phyloP scores from a whole-genome alignment of 805 yeast species.

The Metschnikowia similis region DNA sequence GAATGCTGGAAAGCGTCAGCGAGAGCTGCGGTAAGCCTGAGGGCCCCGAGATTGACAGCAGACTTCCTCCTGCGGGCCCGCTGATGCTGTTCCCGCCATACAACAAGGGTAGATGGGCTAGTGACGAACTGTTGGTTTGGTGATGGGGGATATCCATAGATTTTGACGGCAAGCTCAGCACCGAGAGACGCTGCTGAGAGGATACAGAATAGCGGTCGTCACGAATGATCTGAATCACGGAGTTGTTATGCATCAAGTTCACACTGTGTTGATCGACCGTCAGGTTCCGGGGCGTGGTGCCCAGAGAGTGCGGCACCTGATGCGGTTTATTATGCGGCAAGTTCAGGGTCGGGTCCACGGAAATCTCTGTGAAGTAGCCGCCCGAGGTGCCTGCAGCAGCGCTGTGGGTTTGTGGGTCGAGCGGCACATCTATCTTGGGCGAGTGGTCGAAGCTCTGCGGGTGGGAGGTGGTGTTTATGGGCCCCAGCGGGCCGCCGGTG shows the following conservation, averaged over 20 bases:
- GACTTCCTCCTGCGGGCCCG: conserved; percentile 35
- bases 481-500: conserved; percentile 5
- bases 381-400: conserved; percentile 31
- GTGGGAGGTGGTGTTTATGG: conserved; percentile 17
- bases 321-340: conserved; percentile 39
- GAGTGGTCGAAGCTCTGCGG: conserved; percentile 22
- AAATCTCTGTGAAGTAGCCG: conserved; percentile 42
- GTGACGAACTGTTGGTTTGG: conserved; percentile 33
- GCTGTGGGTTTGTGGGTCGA: conserved; percentile 30
- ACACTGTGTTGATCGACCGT: conserved; percentile 12
- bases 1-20: conserved; percentile 32
- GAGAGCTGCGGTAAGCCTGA: conserved; percentile 31
- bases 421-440: conserved; percentile 24
- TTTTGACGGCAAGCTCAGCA: conserved; percentile 41
- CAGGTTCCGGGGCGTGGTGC: conserved; percentile 16
- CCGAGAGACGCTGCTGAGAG: conserved; percentile 33
- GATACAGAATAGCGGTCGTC: conserved; percentile 37
- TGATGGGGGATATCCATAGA: conserved; percentile 46
- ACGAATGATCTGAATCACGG: conserved; percentile 37
- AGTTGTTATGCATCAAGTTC: conserved; percentile 29
- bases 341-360: conserved; percentile 44
- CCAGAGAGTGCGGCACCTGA: conserved; percentile 20
- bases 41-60: conserved; percentile 37
- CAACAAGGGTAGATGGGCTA: conserved; percentile 41
- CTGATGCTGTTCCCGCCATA: conserved; percentile 40